Evolutionary conservation across 352 stramenopile genomes (phyloP).

Genomic region (Pythium chondricola): DNA sequence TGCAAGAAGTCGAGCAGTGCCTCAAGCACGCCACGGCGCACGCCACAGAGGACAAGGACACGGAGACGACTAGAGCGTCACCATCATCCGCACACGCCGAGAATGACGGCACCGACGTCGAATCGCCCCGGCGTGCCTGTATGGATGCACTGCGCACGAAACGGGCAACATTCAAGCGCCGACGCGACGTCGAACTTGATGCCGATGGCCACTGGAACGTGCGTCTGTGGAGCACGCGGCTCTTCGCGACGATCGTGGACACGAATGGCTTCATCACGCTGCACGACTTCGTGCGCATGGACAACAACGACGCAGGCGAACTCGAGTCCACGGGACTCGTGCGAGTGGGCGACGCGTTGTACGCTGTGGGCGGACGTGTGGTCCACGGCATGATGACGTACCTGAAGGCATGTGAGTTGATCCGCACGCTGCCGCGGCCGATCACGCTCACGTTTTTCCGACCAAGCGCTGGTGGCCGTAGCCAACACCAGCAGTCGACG

Average conservation of each 20-base stretch:
- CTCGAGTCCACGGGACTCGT: constrained; percentile 53
- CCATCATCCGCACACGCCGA: neutral
- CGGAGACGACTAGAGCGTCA: neutral
- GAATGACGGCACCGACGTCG: neutral
- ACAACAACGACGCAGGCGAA: constrained; percentile 42
- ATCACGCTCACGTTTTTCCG: constrained; percentile 37
- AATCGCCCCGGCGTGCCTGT: constrained; percentile 1
- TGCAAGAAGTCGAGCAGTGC: constrained; percentile 45
- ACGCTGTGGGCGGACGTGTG: constrained; percentile 33
- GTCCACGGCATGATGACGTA: constrained; percentile 29
- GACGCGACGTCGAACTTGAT: constrained; percentile 3
- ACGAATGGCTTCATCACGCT: constrained; percentile 42
- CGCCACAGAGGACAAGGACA: constrained; percentile 8
- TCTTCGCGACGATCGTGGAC: constrained; percentile 66
- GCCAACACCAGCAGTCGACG: neutral
- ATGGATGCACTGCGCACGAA: constrained; percentile 10
- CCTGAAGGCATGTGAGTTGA: constrained; percentile 39
- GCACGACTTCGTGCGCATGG: constrained; percentile 42
- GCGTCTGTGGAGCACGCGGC: constrained; percentile 46
- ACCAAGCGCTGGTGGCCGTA: too few relatives aligned
- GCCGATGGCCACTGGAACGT: constrained; percentile 18
- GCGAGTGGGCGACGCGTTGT: constrained; percentile 41
- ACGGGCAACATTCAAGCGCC: constrained; percentile 11
- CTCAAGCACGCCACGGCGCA: constrained; percentile 9
- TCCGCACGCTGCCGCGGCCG: constrained; percentile 33